Base-by-base conservation (phyloP, 495 filamentous ascomycete species). In the Lophiostoma macrostomum region DNA sequence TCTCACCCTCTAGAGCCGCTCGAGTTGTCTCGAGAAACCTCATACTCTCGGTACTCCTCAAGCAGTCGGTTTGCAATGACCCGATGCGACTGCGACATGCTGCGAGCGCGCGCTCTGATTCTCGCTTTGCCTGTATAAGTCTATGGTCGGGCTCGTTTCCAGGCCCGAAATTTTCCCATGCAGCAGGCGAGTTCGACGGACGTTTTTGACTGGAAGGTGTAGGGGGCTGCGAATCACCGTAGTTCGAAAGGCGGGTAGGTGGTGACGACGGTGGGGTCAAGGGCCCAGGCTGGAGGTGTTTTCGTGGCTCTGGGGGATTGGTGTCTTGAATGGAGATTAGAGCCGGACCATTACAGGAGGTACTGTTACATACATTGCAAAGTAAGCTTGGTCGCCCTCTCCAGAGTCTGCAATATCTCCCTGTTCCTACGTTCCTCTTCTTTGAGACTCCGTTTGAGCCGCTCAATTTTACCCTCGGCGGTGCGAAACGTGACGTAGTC, bases 181-280 rank as follows among this genome's bases (percentile, higher is more conserved):
- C 34, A 29, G 12, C 16, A 1, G 50, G 42, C 5, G 44, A 50
- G 3, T 32, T 23, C 8, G 40, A 28, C 24, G 44, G 25, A 24
- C 23, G 38, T 25, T 44, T 50, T 27, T 46, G 47, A 16, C 38
- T 38, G 25, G 27, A 32, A 4, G 37, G 38, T 4, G 32, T 16
- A 5, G 38, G 28, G n/a, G 47, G 23, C n/a, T 18, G 48, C 11
- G 39, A n/a, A 27, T 40, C 30, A 19, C 22, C 11, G 14, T 46
- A 27, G 29, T 14, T 48, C 6, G 47, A 44, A 20, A 52, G 32
- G 11, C 50, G 50, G 3, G 38, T 38, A 10, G 50, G 58, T 7
- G 60, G 60, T 7, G 60, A 63, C 4, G 54, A 41, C 14, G 60
- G 60, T 2, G 60, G 54, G 12, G 54, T 45, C 10, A 58, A 29